These are phyloP conservation scores for Fusarium sacchari DNA, from an alignment of 2,329 filamentous ascomycete genomes.

Conservation along the genomic window DNA sequence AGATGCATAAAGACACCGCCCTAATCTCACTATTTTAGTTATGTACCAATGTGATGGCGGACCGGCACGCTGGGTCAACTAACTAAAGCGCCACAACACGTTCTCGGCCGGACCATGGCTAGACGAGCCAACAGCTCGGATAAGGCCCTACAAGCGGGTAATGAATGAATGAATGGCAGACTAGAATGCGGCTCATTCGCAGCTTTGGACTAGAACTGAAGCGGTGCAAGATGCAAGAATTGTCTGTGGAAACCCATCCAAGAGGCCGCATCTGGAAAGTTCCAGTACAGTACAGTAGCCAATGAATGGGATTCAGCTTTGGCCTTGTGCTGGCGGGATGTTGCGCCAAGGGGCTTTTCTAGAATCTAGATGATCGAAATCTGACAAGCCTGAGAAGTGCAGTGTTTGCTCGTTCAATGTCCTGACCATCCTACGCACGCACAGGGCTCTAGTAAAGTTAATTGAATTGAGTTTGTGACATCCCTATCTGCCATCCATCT, in stretches of 20 bases:
- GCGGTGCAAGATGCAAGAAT: background rate
- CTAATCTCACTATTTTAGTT: background rate
- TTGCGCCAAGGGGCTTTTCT: background rate
- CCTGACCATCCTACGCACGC: background rate
- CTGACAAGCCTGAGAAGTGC: background rate
- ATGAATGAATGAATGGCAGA: background rate
- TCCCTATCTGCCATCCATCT: background rate
- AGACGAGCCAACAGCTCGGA: background rate
- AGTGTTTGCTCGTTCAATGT: background rate
- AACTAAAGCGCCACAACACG: slow-evolving; percentile 11
- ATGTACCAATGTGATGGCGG: background rate
- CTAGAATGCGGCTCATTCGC: slow-evolving; percentile 1
- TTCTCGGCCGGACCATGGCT: slow-evolving; percentile 3
- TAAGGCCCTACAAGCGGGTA: background rate
- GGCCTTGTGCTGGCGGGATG: background rate
- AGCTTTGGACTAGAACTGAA: background rate
- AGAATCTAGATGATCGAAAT: background rate
- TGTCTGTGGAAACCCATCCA: background rate
- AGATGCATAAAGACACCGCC: background rate
- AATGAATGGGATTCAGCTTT: background rate
- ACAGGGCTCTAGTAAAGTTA: no score
- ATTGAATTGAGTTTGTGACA: background rate
- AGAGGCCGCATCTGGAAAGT: slow-evolving; percentile 8
- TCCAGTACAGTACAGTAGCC: background rate
- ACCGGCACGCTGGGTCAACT: background rate